Evolutionary conservation across 352 stramenopile species (phyloP), one percentile per base, ranked within the genome.

Genomic region (Phytophthora foliorum): DNA sequence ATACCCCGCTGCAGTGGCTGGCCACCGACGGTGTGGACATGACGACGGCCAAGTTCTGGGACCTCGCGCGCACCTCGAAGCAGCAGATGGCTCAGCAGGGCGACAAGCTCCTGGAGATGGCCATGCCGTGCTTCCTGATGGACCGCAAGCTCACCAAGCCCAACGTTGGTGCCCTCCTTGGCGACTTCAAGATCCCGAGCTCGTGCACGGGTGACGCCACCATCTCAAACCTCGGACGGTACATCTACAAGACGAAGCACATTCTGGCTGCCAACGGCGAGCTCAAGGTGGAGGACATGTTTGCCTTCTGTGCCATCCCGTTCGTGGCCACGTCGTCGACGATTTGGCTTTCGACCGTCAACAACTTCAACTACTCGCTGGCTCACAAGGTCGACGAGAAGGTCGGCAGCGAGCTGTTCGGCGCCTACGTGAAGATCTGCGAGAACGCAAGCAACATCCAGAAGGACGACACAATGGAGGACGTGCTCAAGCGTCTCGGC

Each of bases 331-430:
- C 80, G 10, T 84, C 78, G 16, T 78, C 72, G 22, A 85, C 77
- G 41, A 65, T 91, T 44, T 88, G 79, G 64, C 51, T 86, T 27
- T 77, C 78, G 32, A 74, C 69, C 6, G 76, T 88, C 44, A 70
- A 80, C 41, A 54, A 58, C 10, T 89, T 91, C 62, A 84, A 89
- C 60, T 91, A 91, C 57, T 80, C 80, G 42, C 71, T 91, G 68
- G 86, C 82, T 19, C 64, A 82, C 70, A 91, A 91, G 53, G 61
- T 88, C 44, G 63, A 84, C 57, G 53, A 70, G 19, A 63, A 69
- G 45, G 72, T 79, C 31, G 72, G 70, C 17, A 72, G 21, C 16
- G 57, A 72, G 19, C 64, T 90, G 4, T 92, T 92, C 59, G 62
- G 82, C 25, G 84, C 78, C 41, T 88, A 88, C 52, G 80, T 90